A percentile compares a stretch with the other conserved stretches of the same genome.
These are phyloP conservation scores for Pleurotus giganteus DNA, from an alignment of 768 basidiomycete species.

Conservation along the genomic window DNA sequence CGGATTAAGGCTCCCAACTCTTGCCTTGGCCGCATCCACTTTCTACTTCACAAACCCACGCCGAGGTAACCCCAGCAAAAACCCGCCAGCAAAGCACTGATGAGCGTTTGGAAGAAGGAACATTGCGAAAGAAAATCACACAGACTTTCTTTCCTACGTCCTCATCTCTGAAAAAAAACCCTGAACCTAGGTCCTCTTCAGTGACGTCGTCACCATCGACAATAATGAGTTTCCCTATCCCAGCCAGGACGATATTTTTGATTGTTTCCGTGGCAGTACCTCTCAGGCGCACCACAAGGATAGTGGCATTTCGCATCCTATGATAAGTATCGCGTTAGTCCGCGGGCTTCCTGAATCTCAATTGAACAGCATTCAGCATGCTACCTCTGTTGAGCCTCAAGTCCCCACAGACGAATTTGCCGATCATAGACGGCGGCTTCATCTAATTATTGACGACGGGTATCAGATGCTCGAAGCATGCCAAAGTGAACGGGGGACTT, in stretches of 20 bases:
- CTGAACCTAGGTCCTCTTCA: slow-evolving; percentile 86
- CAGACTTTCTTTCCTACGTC: slow-evolving; percentile 89
- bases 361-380: too few relatives aligned
- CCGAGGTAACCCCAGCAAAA: slow-evolving; percentile 41
- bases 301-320: slow-evolving; percentile 93
- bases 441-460: slow-evolving; percentile 6
- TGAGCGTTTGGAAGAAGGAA: not conserved
- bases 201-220: slow-evolving; percentile 74
- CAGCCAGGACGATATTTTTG: slow-evolving; percentile 97
- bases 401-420: slow-evolving; percentile 96
- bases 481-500: not conserved
- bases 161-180: slow-evolving; percentile 92
- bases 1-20: slow-evolving; percentile 90
- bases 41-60: slow-evolving; percentile 48
- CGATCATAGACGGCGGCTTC: slow-evolving; percentile 65
- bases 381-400: slow-evolving; percentile 95
- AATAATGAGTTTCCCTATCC: slow-evolving; percentile 87
- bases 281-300: slow-evolving; percentile 74
- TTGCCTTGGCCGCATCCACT: slow-evolving; percentile 78
- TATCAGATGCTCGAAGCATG: not conserved
- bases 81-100: slow-evolving; percentile 22
- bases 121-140: slow-evolving; percentile 10
- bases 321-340: slow-evolving; percentile 16
- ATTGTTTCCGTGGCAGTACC: slow-evolving; percentile 91
- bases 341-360: slow-evolving; percentile 1